Evolutionary conservation across 2,329 filamentous ascomycete genomes (phyloP), one percentile per base, ranked within the genome.

Genomic region (Botrytis paeoniae): DNA sequence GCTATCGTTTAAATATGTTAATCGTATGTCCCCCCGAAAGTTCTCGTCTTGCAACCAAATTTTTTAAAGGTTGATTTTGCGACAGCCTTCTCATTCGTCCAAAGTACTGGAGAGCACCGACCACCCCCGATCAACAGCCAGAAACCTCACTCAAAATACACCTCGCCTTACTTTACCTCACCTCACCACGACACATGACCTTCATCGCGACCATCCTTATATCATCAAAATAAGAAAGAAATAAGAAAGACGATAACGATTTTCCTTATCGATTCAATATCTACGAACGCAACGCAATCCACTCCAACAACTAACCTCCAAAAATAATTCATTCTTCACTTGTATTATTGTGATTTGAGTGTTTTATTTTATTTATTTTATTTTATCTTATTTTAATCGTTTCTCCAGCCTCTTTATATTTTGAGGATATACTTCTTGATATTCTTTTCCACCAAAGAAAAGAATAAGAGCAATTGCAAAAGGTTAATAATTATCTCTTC

Each of bases 1-100:
- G n/a, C 61, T 25, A 54, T 71, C 29, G 37, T 72, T 72, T 72
- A 72, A 72, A 72, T 72, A 72, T 72, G 63, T 72, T 54, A 62
- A 61, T 62, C 35, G 41, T 37, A 41, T 35, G 20, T 69, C 64
- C 71, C 51, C 71, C 54, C 57, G 32, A 72, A 69, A 72, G 51
- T 54, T 72, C 71, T 72, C 54, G 57, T 72, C 71, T 72, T 72
- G 71, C 71, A 72, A 69, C 54, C 54, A 72, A 69, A 45, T 69
- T 72, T 69, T 69, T 35, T 57, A 70, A 61, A 69, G 66, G 37
- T 69, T 68, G 29, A 32, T 48, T 48, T 69, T 72, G 70, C 70
- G 70, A 68, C 54, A 37, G 51, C 62, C 70, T 62, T 72, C 70
- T 69, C 63, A 72, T 72, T 72, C 70, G 70, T 69, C 66, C 70